These are phyloP conservation scores for Penicillium olsonii DNA, from an alignment of 2,329 filamentous ascomycete genomes.

Conservation along the genomic window DNA sequence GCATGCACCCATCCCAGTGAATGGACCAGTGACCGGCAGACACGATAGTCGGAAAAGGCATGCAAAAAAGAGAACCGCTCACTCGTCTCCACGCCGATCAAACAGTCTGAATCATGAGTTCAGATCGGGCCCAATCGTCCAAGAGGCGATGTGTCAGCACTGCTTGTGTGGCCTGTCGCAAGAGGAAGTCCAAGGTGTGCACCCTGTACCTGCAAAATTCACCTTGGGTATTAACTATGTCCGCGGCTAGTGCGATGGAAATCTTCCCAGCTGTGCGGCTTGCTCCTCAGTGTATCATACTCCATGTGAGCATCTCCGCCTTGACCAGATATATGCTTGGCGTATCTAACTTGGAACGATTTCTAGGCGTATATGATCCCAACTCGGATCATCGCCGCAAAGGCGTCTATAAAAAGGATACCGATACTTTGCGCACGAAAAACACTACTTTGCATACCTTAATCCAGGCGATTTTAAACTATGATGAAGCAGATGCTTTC, in stretches of 20 bases:
- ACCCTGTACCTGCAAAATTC: neutral
- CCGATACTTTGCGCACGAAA: conserved; percentile 81
- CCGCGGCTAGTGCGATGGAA: conserved; percentile 73
- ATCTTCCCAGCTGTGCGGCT: conserved; percentile 88
- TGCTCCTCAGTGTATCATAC: conserved; percentile 83
- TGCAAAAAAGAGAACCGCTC: conserved; percentile 19
- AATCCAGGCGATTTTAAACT: conserved; percentile 89
- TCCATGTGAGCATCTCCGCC: conserved; percentile 33
- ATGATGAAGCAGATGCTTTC: conserved; percentile 80
- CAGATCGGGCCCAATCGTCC: conserved; percentile 32
- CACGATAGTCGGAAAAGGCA: conserved; percentile 28
- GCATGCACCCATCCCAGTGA: conserved; percentile 2
- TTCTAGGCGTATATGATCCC: conserved; percentile 87
- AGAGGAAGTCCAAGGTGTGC: conserved; percentile 70
- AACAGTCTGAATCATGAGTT: conserved; percentile 28
- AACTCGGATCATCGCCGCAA: conserved; percentile 95
- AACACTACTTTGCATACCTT: conserved; percentile 89
- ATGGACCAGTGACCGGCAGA: conserved; percentile 26
- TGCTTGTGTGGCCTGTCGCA: conserved; percentile 78
- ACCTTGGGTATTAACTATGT: conserved; percentile 5
- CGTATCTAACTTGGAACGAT: conserved; percentile 19
- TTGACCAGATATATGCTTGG: neutral
- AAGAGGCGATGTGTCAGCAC: conserved; percentile 81
- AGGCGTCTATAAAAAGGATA: conserved; percentile 93
- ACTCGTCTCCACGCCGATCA: conserved; percentile 13